Percentiles rank a stretch among this genome's conserved stretches.
Evolutionary conservation across 495 filamentous ascomycete genomes (phyloP).

Genomic region (Parachaetomium inaequale): DNA sequence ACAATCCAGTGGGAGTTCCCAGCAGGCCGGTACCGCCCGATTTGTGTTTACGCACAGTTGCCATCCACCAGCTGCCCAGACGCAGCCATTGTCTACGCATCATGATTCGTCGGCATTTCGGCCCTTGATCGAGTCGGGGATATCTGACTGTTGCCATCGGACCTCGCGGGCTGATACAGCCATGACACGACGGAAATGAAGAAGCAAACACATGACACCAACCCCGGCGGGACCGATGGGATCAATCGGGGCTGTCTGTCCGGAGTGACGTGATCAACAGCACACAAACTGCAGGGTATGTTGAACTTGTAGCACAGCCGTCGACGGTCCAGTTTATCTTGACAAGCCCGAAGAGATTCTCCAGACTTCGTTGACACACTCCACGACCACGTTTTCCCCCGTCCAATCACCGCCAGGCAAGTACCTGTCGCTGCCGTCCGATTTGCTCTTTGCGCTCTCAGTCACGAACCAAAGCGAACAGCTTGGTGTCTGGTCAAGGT

Average conservation of each 20-base stretch:
- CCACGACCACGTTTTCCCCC: not conserved
- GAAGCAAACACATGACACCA: constrained; percentile 2
- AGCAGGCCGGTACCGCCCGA: constrained; percentile 20
- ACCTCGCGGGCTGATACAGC: not conserved
- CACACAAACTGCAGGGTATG: constrained; percentile 1
- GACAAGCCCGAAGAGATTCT: not conserved
- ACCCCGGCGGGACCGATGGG: not conserved
- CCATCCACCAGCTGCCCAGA: not conserved
- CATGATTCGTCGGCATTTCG: not conserved
- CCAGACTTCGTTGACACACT: not conserved
- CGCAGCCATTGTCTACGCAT: not conserved
- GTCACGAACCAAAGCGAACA: constrained; percentile 3
- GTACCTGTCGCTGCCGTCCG: constrained; percentile 5
- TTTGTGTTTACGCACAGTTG: not conserved
- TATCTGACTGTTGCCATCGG: not conserved
- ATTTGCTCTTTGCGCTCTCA: constrained; percentile 4
- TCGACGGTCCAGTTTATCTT: not conserved
- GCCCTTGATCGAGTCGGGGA: not conserved
- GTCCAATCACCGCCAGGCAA: constrained; percentile 11
- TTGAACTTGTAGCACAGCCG: constrained; percentile 1
- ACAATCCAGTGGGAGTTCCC: constrained; percentile 18
- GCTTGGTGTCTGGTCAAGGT: too few relatives aligned
- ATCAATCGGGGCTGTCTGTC: not conserved
- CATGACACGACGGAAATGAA: not conserved
- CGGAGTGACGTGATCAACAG: not conserved